phyloP scores from a whole-genome alignment of 2,329 filamentous ascomycete species.

The Xylaria hypoxylon region DNA sequence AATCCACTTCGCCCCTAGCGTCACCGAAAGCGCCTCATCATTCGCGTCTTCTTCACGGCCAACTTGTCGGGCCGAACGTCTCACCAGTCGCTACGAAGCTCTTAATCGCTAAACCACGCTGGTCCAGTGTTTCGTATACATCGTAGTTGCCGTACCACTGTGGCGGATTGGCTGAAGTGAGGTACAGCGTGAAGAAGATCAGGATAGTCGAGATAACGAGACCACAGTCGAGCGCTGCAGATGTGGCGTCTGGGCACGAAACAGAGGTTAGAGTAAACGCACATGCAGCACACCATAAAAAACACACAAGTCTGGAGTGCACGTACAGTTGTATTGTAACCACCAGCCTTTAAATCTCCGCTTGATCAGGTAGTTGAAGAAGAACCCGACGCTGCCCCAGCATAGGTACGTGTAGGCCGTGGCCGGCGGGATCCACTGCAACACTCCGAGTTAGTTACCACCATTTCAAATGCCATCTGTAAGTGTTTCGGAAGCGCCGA shows the following conservation, averaged over 20 bases:
- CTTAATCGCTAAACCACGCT: conserved; percentile 57
- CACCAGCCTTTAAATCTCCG: conserved; percentile 77
- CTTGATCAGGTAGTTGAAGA: conserved; percentile 77
- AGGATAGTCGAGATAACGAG: conserved; percentile 74
- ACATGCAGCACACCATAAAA: too few relatives aligned
- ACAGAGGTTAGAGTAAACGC: too few relatives aligned
- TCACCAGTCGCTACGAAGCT: conserved; percentile 56
- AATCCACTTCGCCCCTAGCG: background rate
- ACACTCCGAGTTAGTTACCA: background rate
- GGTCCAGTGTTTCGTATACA: conserved; percentile 61
- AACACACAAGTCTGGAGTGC: too few relatives aligned
- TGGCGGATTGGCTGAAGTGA: conserved; percentile 67
- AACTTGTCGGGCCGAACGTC: conserved; percentile 64
- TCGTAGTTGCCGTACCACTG: conserved; percentile 72
- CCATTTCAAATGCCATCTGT: background rate
- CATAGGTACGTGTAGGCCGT: conserved; percentile 77
- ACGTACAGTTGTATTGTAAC: conserved; percentile 75
- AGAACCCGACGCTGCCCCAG: conserved; percentile 74
- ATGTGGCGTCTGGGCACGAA: conserved; percentile 64
- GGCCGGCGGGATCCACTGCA: conserved; percentile 70
- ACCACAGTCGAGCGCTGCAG: conserved; percentile 76
- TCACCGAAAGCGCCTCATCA: background rate
- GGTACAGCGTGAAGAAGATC: conserved; percentile 75
- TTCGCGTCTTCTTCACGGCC: conserved; percentile 53
- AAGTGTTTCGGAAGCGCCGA: background rate